These are phyloP conservation scores for Eucalyptus pumila DNA, from an alignment of 345 rosid species.

Conservation along the genomic window DNA sequence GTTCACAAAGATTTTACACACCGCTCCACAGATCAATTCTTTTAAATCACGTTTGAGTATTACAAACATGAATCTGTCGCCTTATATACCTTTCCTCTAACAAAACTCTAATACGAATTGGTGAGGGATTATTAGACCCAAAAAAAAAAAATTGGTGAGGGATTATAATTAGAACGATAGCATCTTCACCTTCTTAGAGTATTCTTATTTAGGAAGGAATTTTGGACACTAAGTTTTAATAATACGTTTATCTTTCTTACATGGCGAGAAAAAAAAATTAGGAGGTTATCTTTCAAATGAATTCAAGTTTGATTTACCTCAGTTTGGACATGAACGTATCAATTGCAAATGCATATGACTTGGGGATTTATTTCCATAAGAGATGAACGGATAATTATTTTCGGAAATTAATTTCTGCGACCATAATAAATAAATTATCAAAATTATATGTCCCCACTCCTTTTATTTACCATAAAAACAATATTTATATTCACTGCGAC, in stretches of 20 bases:
- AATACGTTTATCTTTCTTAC: not conserved
- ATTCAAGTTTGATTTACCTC: not conserved
- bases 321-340: not conserved
- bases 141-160: not conserved
- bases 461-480: not conserved
- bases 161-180: not conserved
- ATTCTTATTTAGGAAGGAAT: not conserved
- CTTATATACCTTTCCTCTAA: not conserved
- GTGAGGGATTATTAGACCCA: not conserved
- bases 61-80: not conserved
- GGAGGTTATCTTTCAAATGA: not conserved
- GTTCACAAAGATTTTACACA: not conserved
- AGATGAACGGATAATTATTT: not conserved
- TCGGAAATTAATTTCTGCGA: not conserved
- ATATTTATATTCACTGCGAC: not conserved
- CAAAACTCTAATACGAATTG: not conserved
- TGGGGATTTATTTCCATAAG: not conserved
- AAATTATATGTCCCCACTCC: not conserved
- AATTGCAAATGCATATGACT: not conserved
- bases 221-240: not conserved
- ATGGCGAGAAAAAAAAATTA: not conserved
- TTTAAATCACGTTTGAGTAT: not conserved
- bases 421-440: not conserved
- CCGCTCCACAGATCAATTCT: not conserved
- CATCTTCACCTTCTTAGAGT: not conserved